Percentiles rank a stretch among this genome's conserved stretches.
Evolutionary conservation across 805 yeast species (phyloP).

Genomic region (Scheffersomyces ergatensis): DNA sequence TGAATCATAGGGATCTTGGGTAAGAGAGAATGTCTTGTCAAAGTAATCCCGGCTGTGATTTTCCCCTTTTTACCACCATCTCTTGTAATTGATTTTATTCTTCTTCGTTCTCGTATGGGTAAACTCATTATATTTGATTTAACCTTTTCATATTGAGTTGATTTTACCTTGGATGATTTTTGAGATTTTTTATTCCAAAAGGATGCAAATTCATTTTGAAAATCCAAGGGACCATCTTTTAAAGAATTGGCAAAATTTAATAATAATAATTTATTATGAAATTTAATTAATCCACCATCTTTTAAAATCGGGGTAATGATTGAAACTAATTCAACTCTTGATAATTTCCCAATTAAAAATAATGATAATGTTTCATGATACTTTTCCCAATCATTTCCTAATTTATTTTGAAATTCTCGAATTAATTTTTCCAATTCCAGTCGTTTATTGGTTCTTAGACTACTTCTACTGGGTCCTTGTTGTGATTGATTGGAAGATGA

Average conservation of each 20-base stretch:
- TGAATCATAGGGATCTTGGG: constrained; percentile 84
- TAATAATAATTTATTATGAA: constrained; percentile 81
- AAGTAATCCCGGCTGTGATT: constrained; percentile 64
- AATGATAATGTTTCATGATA: constrained; percentile 77
- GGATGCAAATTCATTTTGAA: constrained; percentile 38
- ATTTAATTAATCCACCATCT: constrained; percentile 40
- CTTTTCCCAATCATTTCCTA: constrained; percentile 83
- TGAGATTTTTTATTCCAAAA: constrained; percentile 51
- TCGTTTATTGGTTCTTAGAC: constrained; percentile 16
- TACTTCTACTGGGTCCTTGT: background rate
- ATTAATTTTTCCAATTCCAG: constrained; percentile 49
- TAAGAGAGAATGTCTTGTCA: constrained; percentile 67
- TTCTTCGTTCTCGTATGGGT: constrained; percentile 78
- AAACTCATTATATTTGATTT: constrained; percentile 84
- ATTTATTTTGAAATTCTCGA: constrained; percentile 63
- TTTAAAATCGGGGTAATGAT: constrained; percentile 56
- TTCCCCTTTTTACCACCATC: constrained; percentile 80
- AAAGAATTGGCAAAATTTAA: constrained; percentile 83
- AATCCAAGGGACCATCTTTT: constrained; percentile 68
- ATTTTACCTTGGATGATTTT: constrained; percentile 46
- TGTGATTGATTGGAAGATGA: background rate
- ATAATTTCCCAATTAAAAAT: constrained; percentile 75
- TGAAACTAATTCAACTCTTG: constrained; percentile 68
- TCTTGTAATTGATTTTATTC: constrained; percentile 78
- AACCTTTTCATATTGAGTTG: constrained; percentile 75